Percentiles rank a stretch among this genome's conserved stretches.
These are phyloP conservation scores for Pisolithus microcarpus DNA, from an alignment of 768 basidiomycete species.

Conservation along the genomic window DNA sequence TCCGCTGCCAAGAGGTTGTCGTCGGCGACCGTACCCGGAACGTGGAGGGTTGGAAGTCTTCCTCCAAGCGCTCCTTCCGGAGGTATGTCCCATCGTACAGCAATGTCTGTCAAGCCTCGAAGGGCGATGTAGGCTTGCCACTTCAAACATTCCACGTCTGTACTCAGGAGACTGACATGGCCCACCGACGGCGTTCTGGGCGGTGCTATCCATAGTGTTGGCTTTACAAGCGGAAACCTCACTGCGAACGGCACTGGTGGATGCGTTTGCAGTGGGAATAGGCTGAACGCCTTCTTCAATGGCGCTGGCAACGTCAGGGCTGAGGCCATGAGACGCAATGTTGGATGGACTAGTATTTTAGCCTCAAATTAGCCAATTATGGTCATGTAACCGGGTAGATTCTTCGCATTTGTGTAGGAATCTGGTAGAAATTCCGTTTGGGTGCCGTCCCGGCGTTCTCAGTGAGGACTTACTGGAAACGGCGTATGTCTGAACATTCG, in stretches of 20 bases:
- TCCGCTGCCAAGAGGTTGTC: conserved; percentile 55
- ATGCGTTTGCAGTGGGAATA: conserved; percentile 54
- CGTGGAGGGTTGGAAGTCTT: conserved; percentile 63
- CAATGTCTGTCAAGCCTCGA: conserved; percentile 44
- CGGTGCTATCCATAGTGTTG: conserved; percentile 63
- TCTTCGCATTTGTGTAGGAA: no score
- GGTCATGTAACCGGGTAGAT: no score
- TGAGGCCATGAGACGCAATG: not conserved
- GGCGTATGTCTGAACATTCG: conserved; percentile 33
- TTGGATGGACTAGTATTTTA: not conserved
- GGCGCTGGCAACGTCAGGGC: conserved; percentile 29
- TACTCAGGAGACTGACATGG: conserved; percentile 40
- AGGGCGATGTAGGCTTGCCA: conserved; percentile 78
- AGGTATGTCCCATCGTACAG: conserved; percentile 60
- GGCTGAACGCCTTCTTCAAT: conserved; percentile 45
- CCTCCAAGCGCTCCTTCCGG: conserved; percentile 63
- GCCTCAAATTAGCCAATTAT: no score
- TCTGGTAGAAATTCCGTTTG: no score
- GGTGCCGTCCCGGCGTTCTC: no score
- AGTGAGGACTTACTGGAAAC: not conserved
- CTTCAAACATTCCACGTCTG: conserved; percentile 81
- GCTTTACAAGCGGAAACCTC: conserved; percentile 20
- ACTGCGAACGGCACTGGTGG: conserved; percentile 31
- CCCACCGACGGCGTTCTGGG: conserved; percentile 24
- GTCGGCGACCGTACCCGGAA: conserved; percentile 35